phyloP scores from a whole-genome alignment of 495 filamentous ascomycete species.

The Aspergillus heteromorphus region DNA sequence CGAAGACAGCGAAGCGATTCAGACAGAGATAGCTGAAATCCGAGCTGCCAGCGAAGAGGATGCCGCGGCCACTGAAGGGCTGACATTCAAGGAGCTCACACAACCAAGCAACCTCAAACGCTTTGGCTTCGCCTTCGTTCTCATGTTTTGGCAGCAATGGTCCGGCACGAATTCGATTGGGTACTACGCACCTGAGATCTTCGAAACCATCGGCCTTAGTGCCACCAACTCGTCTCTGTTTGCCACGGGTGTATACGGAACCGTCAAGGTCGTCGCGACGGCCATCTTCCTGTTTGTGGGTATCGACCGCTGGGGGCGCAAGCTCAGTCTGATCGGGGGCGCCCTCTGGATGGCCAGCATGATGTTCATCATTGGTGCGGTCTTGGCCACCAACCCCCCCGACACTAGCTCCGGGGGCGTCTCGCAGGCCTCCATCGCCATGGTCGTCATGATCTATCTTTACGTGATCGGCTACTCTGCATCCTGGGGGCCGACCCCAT shows the following conservation, averaged over 20 bases:
- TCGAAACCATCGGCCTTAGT: constrained; percentile 47
- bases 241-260: constrained; percentile 51
- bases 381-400: constrained; percentile 66
- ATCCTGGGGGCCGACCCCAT: constrained; percentile 42
- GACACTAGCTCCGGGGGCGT: constrained; percentile 40
- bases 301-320: constrained; percentile 66
- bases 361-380: constrained; percentile 80
- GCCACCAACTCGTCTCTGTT: constrained; percentile 45
- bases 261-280: constrained; percentile 52
- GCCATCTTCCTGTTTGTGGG: constrained; percentile 62
- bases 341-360: constrained; percentile 62
- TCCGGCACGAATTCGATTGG: constrained; percentile 47
- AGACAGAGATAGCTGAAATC: constrained; percentile 64
- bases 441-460: constrained; percentile 52
- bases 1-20: constrained; percentile 30
- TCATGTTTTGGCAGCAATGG: constrained; percentile 53
- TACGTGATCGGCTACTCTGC: constrained; percentile 43
- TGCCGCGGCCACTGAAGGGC: constrained; percentile 28
- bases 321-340: constrained; percentile 67
- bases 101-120: constrained; percentile 36
- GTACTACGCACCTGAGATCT: constrained; percentile 57
- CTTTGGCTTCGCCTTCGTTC: constrained; percentile 36
- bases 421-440: constrained; percentile 41
- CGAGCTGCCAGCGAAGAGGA: constrained; percentile 44
- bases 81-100: constrained; percentile 44